A percentile compares a stretch with the other conserved stretches of the same genome.
Conservation (phyloP, 2,329 filamentous ascomycete genomes). For the Penicillium sp. region DNA sequence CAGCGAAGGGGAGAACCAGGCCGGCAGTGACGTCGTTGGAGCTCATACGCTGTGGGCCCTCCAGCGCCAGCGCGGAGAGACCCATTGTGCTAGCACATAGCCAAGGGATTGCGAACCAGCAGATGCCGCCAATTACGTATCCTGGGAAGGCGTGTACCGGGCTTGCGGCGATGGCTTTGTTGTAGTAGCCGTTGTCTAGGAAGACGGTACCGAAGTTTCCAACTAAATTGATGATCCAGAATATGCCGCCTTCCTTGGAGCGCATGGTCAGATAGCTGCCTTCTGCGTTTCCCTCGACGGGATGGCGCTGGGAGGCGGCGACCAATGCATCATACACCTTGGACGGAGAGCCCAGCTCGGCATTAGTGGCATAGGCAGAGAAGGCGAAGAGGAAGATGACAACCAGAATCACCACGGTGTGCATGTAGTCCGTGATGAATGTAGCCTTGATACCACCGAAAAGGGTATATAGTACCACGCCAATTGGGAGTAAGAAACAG, state of each 20-base stretch:
- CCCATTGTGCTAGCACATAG: constrained; percentile 85
- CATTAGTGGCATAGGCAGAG: constrained; percentile 72
- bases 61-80: constrained; percentile 73
- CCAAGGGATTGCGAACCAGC: constrained; percentile 93
- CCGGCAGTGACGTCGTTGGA: constrained; percentile 74
- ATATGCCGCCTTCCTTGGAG: constrained; percentile 74
- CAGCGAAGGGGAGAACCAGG: constrained; percentile 78
- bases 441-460: constrained; percentile 78
- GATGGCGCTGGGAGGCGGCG: constrained; percentile 64
- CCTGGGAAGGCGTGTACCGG: constrained; percentile 82
- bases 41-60: constrained; percentile 69
- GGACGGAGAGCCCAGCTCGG: constrained; percentile 67
- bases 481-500: constrained; percentile 76
- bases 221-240: constrained; percentile 87
- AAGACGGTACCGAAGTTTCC: constrained; percentile 64
- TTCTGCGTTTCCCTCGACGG: constrained; percentile 72
- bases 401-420: constrained; percentile 69
- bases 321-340: constrained; percentile 75
- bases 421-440: constrained; percentile 79
- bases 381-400: constrained; percentile 85
- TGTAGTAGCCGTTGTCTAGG: constrained; percentile 82
- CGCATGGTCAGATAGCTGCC: constrained; percentile 87
- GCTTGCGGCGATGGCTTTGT: constrained; percentile 86
- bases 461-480: constrained; percentile 75
- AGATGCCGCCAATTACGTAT: constrained; percentile 80